Evolutionary conservation across 2,329 filamentous ascomycete genomes (phyloP).

Genomic region (Penicillium sp.): DNA sequence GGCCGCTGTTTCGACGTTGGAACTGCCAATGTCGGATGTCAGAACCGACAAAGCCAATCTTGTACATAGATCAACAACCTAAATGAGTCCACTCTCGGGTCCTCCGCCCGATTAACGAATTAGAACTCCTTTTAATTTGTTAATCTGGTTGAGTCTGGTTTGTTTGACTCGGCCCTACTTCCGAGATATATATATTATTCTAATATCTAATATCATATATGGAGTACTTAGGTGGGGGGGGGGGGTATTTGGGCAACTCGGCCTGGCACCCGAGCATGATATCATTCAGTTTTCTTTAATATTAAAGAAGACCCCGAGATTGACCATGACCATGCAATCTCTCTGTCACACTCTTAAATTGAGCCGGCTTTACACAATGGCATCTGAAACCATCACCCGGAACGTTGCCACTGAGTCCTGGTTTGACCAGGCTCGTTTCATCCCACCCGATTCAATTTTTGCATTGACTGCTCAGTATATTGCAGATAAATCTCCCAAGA

Average conservation of each 20-base stretch:
- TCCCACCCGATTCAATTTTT: slow-evolving; percentile 26
- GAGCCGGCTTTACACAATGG: neutral
- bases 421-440: slow-evolving; percentile 12
- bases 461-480: slow-evolving; percentile 23
- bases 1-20: slow-evolving; percentile 1
- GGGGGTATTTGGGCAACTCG: neutral
- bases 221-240: no score
- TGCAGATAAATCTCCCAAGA: slow-evolving; percentile 23
- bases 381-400: neutral
- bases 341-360: neutral
- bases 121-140: neutral
- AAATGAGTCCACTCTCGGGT: neutral
- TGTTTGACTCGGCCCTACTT: neutral
- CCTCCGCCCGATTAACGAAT: neutral
- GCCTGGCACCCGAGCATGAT: neutral
- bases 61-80: neutral
- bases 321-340: neutral
- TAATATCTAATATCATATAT: no score
- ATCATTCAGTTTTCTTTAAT: neutral
- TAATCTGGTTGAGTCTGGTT: neutral
- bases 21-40: neutral
- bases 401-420: slow-evolving; percentile 1
- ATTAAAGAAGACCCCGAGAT: neutral
- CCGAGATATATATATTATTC: neutral
- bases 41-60: slow-evolving; percentile 2